These are phyloP conservation scores for Asclepias syriaca DNA, from an alignment of 257 asterid species.

Conservation along the genomic window DNA sequence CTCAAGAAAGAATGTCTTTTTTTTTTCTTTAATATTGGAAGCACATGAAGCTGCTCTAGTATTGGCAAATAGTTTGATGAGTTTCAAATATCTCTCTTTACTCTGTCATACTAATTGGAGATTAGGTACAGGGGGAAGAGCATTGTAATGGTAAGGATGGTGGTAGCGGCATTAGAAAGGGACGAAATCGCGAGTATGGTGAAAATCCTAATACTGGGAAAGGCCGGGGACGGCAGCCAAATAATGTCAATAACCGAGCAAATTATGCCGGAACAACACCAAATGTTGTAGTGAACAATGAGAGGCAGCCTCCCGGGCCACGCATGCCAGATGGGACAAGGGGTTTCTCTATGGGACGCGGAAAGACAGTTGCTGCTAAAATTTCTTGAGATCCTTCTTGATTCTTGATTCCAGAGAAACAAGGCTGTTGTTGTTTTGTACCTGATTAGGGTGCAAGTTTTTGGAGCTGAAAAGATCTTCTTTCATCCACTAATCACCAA, in stretches of 20 bases:
- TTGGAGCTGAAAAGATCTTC: slow-evolving; percentile 13
- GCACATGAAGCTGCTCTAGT: no score
- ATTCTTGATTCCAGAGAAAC: neutral
- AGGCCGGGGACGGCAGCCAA: slow-evolving; percentile 55
- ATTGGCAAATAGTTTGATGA: neutral
- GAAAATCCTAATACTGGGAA: slow-evolving; percentile 30
- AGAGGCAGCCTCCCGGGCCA: slow-evolving; percentile 57
- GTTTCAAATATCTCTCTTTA: neutral
- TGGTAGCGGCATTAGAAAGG: slow-evolving; percentile 35
- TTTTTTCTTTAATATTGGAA: no score
- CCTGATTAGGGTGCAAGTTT: slow-evolving; percentile 14
- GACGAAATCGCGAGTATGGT: slow-evolving; percentile 19
- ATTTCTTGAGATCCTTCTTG: slow-evolving; percentile 23
- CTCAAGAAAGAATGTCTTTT: no score
- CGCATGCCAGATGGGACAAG: slow-evolving; percentile 95
- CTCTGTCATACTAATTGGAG: neutral
- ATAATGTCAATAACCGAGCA: slow-evolving; percentile 33
- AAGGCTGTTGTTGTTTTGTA: slow-evolving; percentile 6
- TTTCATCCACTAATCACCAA: slow-evolving; percentile 9
- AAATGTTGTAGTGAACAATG: slow-evolving; percentile 38
- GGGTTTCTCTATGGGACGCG: slow-evolving; percentile 95
- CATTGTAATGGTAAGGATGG: slow-evolving; percentile 21
- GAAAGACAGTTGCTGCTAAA: slow-evolving; percentile 54
- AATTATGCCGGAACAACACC: slow-evolving; percentile 25
- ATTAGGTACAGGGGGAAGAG: slow-evolving; percentile 32